Conservation (phyloP, 2,329 filamentous ascomycete genomes). For the Biscogniauxia mediterranea region DNA sequence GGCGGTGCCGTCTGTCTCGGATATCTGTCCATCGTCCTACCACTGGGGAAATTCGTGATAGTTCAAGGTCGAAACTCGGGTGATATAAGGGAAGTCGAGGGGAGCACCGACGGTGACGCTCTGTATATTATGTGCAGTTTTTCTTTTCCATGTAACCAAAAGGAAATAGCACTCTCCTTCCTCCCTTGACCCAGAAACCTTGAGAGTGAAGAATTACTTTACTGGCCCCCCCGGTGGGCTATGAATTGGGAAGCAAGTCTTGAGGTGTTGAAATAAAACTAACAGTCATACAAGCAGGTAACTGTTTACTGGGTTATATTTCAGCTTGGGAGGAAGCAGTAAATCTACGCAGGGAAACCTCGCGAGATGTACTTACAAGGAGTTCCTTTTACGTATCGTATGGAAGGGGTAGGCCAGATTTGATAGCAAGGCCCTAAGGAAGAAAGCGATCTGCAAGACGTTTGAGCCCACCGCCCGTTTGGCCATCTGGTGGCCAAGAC, state of each 20-base stretch:
- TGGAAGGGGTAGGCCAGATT: not conserved
- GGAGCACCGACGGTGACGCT: not conserved
- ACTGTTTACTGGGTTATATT: not conserved
- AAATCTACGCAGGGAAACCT: not conserved
- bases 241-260: not conserved
- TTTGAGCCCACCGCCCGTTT: not conserved
- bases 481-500: not conserved
- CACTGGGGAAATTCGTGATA: constrained; percentile 12
- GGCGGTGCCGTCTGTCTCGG: constrained; percentile 34
- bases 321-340: not conserved
- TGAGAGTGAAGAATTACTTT: not conserved
- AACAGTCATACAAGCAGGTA: not conserved
- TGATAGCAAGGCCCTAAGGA: not conserved
- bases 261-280: not conserved
- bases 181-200: not conserved
- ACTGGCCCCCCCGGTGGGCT: not conserved
- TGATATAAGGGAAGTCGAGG: not conserved
- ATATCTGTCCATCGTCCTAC: constrained; percentile 42
- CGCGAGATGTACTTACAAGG: not conserved
- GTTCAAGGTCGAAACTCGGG: not conserved
- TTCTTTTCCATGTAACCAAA: not conserved
- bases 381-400: not conserved
- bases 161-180: not conserved
- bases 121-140: not conserved
- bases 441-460: not conserved